Conservation (phyloP, 2,329 filamentous ascomycete genomes). For the Penicillium olsonii region DNA sequence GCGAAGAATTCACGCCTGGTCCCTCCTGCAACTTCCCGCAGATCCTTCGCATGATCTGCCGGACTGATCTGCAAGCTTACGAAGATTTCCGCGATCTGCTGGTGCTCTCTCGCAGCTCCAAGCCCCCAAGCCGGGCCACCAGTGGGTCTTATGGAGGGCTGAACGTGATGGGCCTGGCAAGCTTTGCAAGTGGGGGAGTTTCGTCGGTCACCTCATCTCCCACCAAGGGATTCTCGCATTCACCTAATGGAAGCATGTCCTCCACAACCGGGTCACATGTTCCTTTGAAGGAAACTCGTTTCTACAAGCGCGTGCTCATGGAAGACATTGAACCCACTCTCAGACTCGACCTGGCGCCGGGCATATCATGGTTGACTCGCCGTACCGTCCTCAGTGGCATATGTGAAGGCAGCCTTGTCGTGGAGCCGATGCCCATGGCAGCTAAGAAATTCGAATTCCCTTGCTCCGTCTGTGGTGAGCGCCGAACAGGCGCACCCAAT, state of each 20-base stretch:
- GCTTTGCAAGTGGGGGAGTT: constrained; percentile 45
- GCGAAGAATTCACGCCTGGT: constrained; percentile 58
- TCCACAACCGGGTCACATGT: constrained; percentile 46
- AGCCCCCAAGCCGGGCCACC: constrained; percentile 65
- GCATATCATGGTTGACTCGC: constrained; percentile 89
- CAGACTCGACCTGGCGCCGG: constrained; percentile 83
- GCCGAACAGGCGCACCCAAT: constrained; percentile 68
- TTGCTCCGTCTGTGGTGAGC: constrained; percentile 88
- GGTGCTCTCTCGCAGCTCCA: constrained; percentile 64
- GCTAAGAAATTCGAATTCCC: constrained; percentile 57
- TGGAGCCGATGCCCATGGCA: constrained; percentile 77
- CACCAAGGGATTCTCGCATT: constrained; percentile 59
- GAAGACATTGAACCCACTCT: constrained; percentile 96
- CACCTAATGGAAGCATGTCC: constrained; percentile 47
- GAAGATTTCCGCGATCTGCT: constrained; percentile 83
- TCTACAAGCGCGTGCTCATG: constrained; percentile 84
- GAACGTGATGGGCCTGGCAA: constrained; percentile 59
- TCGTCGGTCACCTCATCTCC: constrained; percentile 62
- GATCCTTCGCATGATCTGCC: constrained; percentile 77
- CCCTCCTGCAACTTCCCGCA: constrained; percentile 76
- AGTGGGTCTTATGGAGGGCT: constrained; percentile 70
- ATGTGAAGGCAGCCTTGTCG: constrained; percentile 79
- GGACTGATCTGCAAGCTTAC: constrained; percentile 77
- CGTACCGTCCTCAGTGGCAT: constrained; percentile 81
- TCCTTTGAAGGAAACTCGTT: constrained; percentile 83